These are phyloP conservation scores for Artemisia argyi DNA, from an alignment of 129 eudicot species.

Conservation along the genomic window DNA sequence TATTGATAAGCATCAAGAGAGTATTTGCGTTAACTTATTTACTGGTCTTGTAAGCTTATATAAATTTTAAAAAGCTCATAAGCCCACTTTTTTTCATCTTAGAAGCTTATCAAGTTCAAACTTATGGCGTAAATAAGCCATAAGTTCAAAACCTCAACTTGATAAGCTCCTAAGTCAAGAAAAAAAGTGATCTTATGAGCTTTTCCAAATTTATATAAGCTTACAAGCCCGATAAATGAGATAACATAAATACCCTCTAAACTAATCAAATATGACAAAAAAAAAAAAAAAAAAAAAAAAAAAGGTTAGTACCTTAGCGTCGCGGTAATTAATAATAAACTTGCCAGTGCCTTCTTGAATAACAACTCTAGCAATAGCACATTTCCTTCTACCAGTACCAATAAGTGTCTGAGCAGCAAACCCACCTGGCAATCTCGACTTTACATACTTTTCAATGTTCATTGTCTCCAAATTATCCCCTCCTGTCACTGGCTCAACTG, in stretches of 20 bases:
- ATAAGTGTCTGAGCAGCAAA: slow-evolving; percentile 76
- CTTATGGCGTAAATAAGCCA: too few relatives aligned
- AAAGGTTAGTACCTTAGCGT: slow-evolving; percentile 45
- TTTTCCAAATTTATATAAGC: neutral
- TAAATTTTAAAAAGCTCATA: too few relatives aligned
- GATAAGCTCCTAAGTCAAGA: too few relatives aligned
- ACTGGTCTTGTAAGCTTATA: too few relatives aligned
- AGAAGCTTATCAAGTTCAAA: too few relatives aligned
- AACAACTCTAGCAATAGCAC: slow-evolving; percentile 92
- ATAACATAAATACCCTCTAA: too few relatives aligned
- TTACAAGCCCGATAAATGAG: neutral
- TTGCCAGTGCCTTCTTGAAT: slow-evolving; percentile 89
- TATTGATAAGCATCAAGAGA: too few relatives aligned
- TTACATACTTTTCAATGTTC: slow-evolving; percentile 57
- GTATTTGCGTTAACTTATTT: too few relatives aligned
- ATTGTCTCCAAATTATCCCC: slow-evolving; percentile 25
- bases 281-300: neutral
- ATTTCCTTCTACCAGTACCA: slow-evolving; percentile 87
- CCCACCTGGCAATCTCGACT: slow-evolving; percentile 86
- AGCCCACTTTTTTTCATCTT: too few relatives aligned
- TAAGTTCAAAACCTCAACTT: too few relatives aligned
- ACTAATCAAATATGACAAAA: too few relatives aligned
- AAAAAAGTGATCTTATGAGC: too few relatives aligned
- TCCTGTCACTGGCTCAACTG: slow-evolving; percentile 29
- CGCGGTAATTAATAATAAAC: slow-evolving; percentile 72